Evolutionary conservation across 352 stramenopile species (phyloP).

Genomic region (Globisporangium yorkense): DNA sequence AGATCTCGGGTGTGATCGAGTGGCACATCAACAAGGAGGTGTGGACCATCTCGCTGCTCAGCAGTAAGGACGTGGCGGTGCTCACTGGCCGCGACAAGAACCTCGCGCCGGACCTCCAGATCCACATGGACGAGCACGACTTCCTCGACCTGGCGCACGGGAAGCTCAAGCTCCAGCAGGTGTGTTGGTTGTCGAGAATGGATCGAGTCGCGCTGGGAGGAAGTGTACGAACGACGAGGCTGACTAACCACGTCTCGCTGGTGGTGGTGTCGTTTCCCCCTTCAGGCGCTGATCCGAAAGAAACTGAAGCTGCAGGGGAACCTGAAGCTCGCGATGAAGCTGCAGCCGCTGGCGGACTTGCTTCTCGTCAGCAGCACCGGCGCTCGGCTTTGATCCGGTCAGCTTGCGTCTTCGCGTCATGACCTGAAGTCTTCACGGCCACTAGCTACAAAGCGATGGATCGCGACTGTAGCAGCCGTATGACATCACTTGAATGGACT

Average conservation of each 20-base stretch:
- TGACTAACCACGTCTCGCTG: background rate
- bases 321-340: slow-evolving; percentile 70
- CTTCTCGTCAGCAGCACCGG: slow-evolving; percentile 27
- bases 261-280: background rate
- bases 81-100: slow-evolving; percentile 40
- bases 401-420: too few relatives aligned
- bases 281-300: slow-evolving; percentile 49
- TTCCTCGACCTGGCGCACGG: slow-evolving; percentile 56
- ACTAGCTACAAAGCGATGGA: too few relatives aligned
- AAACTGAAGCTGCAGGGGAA: slow-evolving; percentile 60
- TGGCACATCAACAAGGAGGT: slow-evolving; percentile 72
- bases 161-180: slow-evolving; percentile 53
- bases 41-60: slow-evolving; percentile 56
- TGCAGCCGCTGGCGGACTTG: slow-evolving; percentile 61
- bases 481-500: too few relatives aligned
- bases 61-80: slow-evolving; percentile 36
- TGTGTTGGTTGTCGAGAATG: slow-evolving; percentile 6
- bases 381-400: slow-evolving; percentile 4
- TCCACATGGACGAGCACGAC: slow-evolving; percentile 62
- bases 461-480: too few relatives aligned
- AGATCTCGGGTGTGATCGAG: slow-evolving; percentile 56
- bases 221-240: background rate
- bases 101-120: slow-evolving; percentile 46
- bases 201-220: background rate
- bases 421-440: too few relatives aligned